Evolutionary conservation across 805 yeast genomes (phyloP).

Genomic region (Saccharomycodes ludwigii): DNA sequence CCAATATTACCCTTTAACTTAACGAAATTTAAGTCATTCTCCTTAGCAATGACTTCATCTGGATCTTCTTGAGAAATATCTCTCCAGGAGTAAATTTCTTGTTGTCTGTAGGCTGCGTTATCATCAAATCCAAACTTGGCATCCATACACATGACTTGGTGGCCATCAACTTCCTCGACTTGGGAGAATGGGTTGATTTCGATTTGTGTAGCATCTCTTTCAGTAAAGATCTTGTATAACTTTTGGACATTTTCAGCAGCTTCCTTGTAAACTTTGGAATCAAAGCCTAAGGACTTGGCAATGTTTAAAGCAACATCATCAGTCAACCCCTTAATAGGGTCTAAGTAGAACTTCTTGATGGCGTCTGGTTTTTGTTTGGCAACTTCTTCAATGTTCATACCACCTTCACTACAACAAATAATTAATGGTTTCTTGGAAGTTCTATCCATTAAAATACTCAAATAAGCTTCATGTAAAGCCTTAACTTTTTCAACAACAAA

Average conservation of each 20-base stretch:
- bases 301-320: slow-evolving; percentile 62
- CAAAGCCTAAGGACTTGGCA: slow-evolving; percentile 72
- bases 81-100: slow-evolving; percentile 93
- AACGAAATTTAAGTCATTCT: slow-evolving; percentile 87
- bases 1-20: slow-evolving; percentile 98
- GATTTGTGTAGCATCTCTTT: slow-evolving; percentile 93
- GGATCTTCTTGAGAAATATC: slow-evolving; percentile 97
- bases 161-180: slow-evolving; percentile 67
- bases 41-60: slow-evolving; percentile 85
- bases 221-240: slow-evolving; percentile 79
- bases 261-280: slow-evolving; percentile 58
- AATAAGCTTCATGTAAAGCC: slow-evolving; percentile 88
- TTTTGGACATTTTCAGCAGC: slow-evolving; percentile 82
- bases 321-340: slow-evolving; percentile 62
- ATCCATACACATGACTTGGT: slow-evolving; percentile 93
- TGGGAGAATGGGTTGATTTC: slow-evolving; percentile 97
- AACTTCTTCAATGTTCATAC: slow-evolving; percentile 99
- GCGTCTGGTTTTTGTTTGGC: slow-evolving; percentile 86
- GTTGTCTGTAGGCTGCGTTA: slow-evolving; percentile 88
- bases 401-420: slow-evolving; percentile 96
- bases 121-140: slow-evolving; percentile 98
- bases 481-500: slow-evolving; percentile 91
- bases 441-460: slow-evolving; percentile 93
- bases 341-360: slow-evolving; percentile 76
- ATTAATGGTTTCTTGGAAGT: slow-evolving; percentile 79